Conservation (phyloP, 164 flowering plant species). For the Pachysandra terminalis region DNA sequence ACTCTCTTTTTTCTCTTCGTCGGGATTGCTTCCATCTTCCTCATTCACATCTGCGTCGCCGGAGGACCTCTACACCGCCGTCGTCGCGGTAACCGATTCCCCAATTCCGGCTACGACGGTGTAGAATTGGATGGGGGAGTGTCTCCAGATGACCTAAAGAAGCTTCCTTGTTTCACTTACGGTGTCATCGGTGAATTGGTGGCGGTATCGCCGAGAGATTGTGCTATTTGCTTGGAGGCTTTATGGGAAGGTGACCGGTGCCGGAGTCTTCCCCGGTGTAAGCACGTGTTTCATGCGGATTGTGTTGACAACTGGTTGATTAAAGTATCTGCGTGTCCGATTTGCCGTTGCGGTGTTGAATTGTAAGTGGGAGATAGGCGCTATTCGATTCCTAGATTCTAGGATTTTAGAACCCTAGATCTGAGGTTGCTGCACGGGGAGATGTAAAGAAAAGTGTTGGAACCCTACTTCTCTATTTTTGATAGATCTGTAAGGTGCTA, state of each 20-base stretch:
- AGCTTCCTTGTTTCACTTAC: slow-evolving; percentile 37
- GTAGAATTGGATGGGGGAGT: slow-evolving; percentile 16
- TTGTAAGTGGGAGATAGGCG: slow-evolving; percentile 6
- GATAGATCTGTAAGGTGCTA: too few relatives aligned
- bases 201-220: slow-evolving; percentile 24
- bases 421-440: too few relatives aligned
- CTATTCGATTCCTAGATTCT: too few relatives aligned
- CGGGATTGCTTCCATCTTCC: slow-evolving; percentile 47
- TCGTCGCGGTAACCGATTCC: slow-evolving; percentile 10
- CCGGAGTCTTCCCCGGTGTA: slow-evolving; percentile 42
- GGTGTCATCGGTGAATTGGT: neutral
- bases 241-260: slow-evolving; percentile 46
- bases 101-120: neutral
- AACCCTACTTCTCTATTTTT: too few relatives aligned
- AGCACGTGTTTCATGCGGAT: slow-evolving; percentile 54
- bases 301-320: slow-evolving; percentile 64
- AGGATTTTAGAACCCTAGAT: too few relatives aligned
- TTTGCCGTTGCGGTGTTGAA: slow-evolving; percentile 43
- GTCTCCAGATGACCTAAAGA: slow-evolving; percentile 23
- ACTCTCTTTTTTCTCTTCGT: slow-evolving; percentile 61
- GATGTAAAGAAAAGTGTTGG: too few relatives aligned
- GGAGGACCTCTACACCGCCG: slow-evolving; percentile 35
- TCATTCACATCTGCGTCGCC: slow-evolving; percentile 45
- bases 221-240: slow-evolving; percentile 58
- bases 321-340: slow-evolving; percentile 53